Evolutionary conservation across 1,139 yeast species (phyloP).

Genomic region (Scheffersomyces lignicola): DNA sequence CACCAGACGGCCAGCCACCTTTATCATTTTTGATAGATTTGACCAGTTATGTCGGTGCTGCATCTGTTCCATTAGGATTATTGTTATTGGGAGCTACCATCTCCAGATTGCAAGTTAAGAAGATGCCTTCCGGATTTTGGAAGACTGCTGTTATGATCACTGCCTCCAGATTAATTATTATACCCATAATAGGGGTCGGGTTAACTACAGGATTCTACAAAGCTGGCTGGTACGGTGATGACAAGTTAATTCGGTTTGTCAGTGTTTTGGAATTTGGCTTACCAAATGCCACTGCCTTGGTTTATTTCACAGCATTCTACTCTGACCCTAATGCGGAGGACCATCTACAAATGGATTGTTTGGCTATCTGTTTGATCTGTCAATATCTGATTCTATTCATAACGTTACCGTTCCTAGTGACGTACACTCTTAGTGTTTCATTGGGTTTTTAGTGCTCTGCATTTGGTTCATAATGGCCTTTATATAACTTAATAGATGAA

Average conservation of each 20-base stretch:
- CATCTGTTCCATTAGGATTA: slow-evolving; percentile 86
- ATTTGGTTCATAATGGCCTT: background rate
- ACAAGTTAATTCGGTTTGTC: slow-evolving; percentile 56
- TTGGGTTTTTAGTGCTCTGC: slow-evolving; percentile 17
- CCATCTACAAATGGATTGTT: slow-evolving; percentile 78
- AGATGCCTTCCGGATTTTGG: slow-evolving; percentile 73
- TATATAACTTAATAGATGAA: background rate
- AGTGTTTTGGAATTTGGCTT: slow-evolving; percentile 75
- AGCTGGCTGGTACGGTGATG: slow-evolving; percentile 53
- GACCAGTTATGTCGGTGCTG: slow-evolving; percentile 76
- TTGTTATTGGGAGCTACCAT: slow-evolving; percentile 83
- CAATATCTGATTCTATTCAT: slow-evolving; percentile 65
- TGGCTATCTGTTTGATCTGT: slow-evolving; percentile 68
- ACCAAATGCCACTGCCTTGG: slow-evolving; percentile 84
- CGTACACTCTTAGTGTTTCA: slow-evolving; percentile 51
- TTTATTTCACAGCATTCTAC: slow-evolving; percentile 82
- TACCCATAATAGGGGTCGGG: slow-evolving; percentile 50
- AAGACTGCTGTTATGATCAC: slow-evolving; percentile 48
- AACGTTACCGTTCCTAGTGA: slow-evolving; percentile 66
- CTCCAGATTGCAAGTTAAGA: slow-evolving; percentile 62
- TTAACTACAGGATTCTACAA: slow-evolving; percentile 42
- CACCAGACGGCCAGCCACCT: slow-evolving; percentile 86
- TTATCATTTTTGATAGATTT: slow-evolving; percentile 82
- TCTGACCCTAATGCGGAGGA: slow-evolving; percentile 62
- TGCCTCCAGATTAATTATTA: slow-evolving; percentile 29